Percentiles rank a stretch among this genome's conserved stretches.
Conservation (phyloP, 495 filamentous ascomycete genomes). For the Penicillium macrosclerotiorum region DNA sequence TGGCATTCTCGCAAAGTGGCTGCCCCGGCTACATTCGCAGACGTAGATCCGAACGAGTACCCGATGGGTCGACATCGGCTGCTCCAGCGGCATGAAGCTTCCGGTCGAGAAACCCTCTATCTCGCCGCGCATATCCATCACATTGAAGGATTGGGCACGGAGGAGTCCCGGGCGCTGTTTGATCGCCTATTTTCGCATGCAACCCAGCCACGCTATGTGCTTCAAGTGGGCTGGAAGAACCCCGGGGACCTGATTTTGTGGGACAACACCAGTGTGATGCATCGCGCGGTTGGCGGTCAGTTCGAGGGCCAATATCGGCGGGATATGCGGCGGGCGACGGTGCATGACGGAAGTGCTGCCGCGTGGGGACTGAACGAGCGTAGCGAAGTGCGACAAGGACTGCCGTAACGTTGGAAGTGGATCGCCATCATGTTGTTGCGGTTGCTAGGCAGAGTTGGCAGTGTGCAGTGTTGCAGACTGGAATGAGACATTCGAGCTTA, state of each 20-base stretch:
- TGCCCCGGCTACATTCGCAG: constrained; percentile 47
- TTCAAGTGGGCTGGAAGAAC: constrained; percentile 48
- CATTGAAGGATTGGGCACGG: constrained; percentile 45
- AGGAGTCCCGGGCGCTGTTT: constrained; percentile 37
- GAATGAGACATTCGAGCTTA: too few relatives aligned
- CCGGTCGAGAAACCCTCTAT: constrained; percentile 53
- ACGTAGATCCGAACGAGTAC: constrained; percentile 41
- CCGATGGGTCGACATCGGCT: constrained; percentile 51
- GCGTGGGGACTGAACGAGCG: constrained; percentile 45
- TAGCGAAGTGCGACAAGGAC: constrained; percentile 13
- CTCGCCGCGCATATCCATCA: constrained; percentile 56
- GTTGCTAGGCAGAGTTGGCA: background rate
- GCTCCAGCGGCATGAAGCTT: constrained; percentile 52
- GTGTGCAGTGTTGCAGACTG: too few relatives aligned
- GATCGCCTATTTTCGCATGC: constrained; percentile 44
- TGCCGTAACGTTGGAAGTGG: constrained; percentile 6
- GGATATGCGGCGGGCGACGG: constrained; percentile 56
- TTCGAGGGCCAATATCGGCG: constrained; percentile 50
- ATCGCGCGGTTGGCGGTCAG: constrained; percentile 48
- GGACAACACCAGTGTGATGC: constrained; percentile 59
- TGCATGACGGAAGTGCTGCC: constrained; percentile 38
- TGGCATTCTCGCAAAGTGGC: constrained; percentile 53
- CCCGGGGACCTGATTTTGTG: constrained; percentile 55
- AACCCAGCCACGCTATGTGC: constrained; percentile 48
- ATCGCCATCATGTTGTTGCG: background rate